A percentile compares a stretch with the other conserved stretches of the same genome.
These are phyloP conservation scores for Kwoniella dejecticola DNA, from an alignment of 768 basidiomycete genomes.

Conservation along the genomic window DNA sequence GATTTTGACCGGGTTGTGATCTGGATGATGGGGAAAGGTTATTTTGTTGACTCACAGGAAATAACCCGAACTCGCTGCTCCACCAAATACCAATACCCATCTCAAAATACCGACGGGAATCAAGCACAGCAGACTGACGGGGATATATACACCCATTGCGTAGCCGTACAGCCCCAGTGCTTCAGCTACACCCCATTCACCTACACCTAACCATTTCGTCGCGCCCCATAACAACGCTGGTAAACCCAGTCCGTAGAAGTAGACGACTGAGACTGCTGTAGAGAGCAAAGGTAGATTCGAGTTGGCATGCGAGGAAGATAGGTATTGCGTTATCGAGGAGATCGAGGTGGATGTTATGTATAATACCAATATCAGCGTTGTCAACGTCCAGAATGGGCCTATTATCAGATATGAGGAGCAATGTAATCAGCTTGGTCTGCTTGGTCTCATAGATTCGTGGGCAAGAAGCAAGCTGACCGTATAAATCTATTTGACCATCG, in stretches of 20 bases:
- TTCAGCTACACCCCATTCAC: constrained; percentile 86
- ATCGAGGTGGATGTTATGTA: constrained; percentile 93
- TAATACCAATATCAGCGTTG: constrained; percentile 87
- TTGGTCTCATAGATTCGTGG: too few relatives aligned
- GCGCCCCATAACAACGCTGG: constrained; percentile 82
- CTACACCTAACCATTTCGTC: constrained; percentile 80
- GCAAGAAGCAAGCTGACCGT: constrained; percentile 50
- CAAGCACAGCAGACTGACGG: constrained; percentile 65
- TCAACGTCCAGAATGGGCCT: constrained; percentile 97
- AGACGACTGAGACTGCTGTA: constrained; percentile 73
- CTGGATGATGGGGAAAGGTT: too few relatives aligned
- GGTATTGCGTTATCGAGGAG: constrained; percentile 81
- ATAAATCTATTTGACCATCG: constrained; percentile 54
- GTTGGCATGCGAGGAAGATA: constrained; percentile 59
- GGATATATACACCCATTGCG: constrained; percentile 53
- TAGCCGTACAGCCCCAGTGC: constrained; percentile 59
- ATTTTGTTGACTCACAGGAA: constrained; percentile 67
- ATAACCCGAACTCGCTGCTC: constrained; percentile 78
- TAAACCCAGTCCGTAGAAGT: constrained; percentile 79
- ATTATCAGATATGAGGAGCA: constrained; percentile 57
- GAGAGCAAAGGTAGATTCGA: constrained; percentile 78
- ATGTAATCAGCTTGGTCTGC: background rate
- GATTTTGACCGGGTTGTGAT: too few relatives aligned
- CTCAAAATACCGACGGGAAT: constrained; percentile 79
- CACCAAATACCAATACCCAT: constrained; percentile 74